These are phyloP conservation scores for Bauhinia variegata DNA, from an alignment of 306 rosid species.

Conservation along the genomic window DNA sequence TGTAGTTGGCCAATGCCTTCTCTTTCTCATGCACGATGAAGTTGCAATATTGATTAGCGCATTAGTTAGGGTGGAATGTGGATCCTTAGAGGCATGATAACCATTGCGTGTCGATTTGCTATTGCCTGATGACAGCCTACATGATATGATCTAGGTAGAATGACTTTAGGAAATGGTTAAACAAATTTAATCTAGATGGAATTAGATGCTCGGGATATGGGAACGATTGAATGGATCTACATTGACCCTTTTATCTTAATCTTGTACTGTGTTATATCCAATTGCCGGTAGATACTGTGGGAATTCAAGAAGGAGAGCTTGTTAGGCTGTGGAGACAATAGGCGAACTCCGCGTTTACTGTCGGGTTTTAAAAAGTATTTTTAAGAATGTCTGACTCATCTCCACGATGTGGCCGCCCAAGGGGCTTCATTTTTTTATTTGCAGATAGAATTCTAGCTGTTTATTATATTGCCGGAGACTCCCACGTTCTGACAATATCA, in stretches of 20 bases:
- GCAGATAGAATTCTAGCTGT: conserved; percentile 39
- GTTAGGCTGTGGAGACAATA: conserved; percentile 47
- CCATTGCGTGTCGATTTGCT: conserved; percentile 5
- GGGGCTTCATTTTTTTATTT: conserved; percentile 35
- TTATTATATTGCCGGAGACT: conserved; percentile 47
- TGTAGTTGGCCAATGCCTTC: background rate
- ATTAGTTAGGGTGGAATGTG: background rate
- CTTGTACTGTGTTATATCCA: background rate
- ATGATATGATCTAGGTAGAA: conserved; percentile 18
- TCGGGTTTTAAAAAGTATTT: too few species aligned
- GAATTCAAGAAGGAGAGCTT: conserved; percentile 15
- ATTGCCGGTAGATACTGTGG: background rate
- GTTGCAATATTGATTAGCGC: background rate
- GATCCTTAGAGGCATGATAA: background rate
- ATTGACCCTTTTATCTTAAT: conserved; percentile 15
- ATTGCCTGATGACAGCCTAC: conserved; percentile 27
- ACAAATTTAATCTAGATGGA: background rate
- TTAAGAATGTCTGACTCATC: conserved; percentile 52
- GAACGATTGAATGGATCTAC: conserved; percentile 18
- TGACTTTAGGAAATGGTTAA: conserved; percentile 11
- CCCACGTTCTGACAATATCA: conserved; percentile 66
- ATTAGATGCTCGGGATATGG: conserved; percentile 3
- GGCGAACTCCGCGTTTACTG: conserved; percentile 59
- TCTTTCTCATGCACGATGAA: background rate
- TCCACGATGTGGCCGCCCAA: conserved; percentile 76